Conservation (phyloP, 495 filamentous ascomycete species). For the Peziza echinospora region DNA sequence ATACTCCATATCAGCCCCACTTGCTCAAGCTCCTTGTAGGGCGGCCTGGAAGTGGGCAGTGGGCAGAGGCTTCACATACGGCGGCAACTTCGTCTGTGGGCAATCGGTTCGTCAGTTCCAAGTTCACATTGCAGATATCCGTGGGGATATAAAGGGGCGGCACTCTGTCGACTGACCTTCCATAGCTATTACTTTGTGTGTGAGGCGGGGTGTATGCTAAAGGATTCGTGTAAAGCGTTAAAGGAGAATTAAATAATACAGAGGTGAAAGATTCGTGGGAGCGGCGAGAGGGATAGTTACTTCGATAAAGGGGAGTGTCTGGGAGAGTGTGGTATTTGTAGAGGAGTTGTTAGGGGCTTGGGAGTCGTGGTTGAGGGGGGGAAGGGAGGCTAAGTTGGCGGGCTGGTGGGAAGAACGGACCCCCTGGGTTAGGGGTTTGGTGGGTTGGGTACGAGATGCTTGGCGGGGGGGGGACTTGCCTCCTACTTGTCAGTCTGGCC, state of each 20-base stretch:
- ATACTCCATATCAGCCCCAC: constrained; percentile 6
- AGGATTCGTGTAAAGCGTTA: constrained; percentile 21
- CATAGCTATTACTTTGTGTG: constrained; percentile 36
- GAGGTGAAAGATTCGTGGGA: constrained; percentile 4
- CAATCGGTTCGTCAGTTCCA: too few species aligned
- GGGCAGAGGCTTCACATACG: constrained; percentile 15
- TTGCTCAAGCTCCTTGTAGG: neutral
- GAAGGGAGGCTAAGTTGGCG: constrained; percentile 9
- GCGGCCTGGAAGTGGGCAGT: neutral
- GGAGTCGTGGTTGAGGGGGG: constrained; percentile 9
- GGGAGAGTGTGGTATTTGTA: constrained; percentile 14
- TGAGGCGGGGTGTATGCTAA: constrained; percentile 19
- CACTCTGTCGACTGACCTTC: constrained; percentile 41
- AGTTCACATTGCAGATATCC: too few species aligned
- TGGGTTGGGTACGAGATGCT: neutral
- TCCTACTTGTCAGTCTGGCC: too few species aligned
- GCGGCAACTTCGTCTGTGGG: constrained; percentile 94
- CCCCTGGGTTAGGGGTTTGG: neutral
- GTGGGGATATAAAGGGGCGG: constrained; percentile 15
- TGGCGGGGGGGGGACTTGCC: too few species aligned
- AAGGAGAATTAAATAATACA: constrained; percentile 19
- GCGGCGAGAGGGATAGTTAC: neutral
- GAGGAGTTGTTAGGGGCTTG: constrained; percentile 14
- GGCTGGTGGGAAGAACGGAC: constrained; percentile 14
- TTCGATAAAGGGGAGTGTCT: constrained; percentile 8